Base-by-base conservation (phyloP, 768 basidiomycete species). In the Boletellus emodensis region DNA sequence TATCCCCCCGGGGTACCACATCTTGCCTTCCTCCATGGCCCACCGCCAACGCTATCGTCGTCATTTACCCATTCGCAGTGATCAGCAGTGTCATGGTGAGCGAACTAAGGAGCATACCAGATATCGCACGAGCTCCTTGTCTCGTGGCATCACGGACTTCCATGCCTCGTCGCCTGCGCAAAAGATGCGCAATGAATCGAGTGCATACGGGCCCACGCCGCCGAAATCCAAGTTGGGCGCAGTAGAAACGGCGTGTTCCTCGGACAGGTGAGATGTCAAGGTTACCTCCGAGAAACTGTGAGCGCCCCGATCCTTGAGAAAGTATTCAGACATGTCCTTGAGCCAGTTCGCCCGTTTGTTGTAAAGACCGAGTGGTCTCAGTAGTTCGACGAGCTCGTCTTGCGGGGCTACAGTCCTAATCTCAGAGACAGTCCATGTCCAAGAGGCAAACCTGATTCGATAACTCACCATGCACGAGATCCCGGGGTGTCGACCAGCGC, bases 121-220 rank as follows among this genome's bases (percentile, higher is more conserved):
- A 59, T 84, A 88, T 45, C 76, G 75, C 34, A 82, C 66, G 22
- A 90, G 71, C 50, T 87, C 83, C 66, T 90, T 90, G 61, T 90
- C 87, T 26, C 54, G 61, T 0, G 88, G 85, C 58, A 74, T 68
- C 13, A 88, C 85, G 0, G 57, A 48, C 58, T 80, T 79, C 88
- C 87, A 89, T 48, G 80, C 81, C 5, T 48, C 43, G 62, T 54
- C 46, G 24, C 49, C 57, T 6, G 34, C 51, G 52, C 79, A 86
- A 64, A 86, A 90, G 17, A 90, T 87, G 36, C 85, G 76, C 58
- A 87, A 86, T 5, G 84, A 87, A 61, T 90, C 87, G 1, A 86
- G 73, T 1, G 88, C 88, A 52, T 90, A 90, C 3, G 72, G 69
- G 0, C 88, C 87, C 1, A 82, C 72, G 0, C 86, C 86, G 0